Evolutionary conservation across 495 filamentous ascomycete genomes (phyloP).

Genomic region (Rostrohypoxylon terebratum): DNA sequence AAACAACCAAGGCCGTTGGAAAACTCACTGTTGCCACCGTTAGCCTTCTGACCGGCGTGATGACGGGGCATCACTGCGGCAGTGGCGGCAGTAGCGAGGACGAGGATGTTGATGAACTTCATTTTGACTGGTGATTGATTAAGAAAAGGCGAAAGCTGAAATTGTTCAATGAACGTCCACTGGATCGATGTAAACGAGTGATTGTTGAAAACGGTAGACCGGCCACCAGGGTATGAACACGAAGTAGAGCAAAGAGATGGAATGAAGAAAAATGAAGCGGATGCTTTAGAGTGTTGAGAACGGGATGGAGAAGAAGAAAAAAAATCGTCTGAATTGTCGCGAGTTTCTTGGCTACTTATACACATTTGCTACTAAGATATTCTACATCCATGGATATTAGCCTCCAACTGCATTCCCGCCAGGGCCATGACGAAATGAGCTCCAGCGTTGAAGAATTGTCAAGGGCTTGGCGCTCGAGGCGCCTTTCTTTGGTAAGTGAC

Average conservation of each 20-base stretch:
- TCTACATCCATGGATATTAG: not conserved
- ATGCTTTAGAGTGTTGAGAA: conserved; percentile 28
- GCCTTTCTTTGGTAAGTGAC: conserved; percentile 25
- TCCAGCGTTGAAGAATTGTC: conserved; percentile 14
- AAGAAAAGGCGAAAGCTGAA: conserved; percentile 19
- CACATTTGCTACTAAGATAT: not conserved
- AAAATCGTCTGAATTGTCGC: conserved; percentile 21
- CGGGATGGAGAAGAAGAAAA: conserved; percentile 36
- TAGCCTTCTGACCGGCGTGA: conserved; percentile 43
- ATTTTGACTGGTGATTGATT: conserved; percentile 38
- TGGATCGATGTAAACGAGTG: conserved; percentile 31
- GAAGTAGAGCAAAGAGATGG: conserved; percentile 31
- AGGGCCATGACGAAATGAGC: conserved; percentile 11
- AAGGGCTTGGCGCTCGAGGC: conserved; percentile 25
- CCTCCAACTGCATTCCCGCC: conserved; percentile 14
- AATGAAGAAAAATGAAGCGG: conserved; percentile 35
- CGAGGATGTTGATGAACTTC: conserved; percentile 47
- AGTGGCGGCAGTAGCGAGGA: conserved; percentile 46
- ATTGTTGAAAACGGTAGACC: conserved; percentile 36
- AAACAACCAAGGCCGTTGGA: not conserved
- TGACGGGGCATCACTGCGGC: conserved; percentile 48
- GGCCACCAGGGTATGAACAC: conserved; percentile 37
- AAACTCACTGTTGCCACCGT: conserved; percentile 27
- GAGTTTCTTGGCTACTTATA: conserved; percentile 40
- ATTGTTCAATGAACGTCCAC: conserved; percentile 28